Evolutionary conservation across 306 rosid genomes (phyloP).

Genomic region (Citrullus colocynthis): DNA sequence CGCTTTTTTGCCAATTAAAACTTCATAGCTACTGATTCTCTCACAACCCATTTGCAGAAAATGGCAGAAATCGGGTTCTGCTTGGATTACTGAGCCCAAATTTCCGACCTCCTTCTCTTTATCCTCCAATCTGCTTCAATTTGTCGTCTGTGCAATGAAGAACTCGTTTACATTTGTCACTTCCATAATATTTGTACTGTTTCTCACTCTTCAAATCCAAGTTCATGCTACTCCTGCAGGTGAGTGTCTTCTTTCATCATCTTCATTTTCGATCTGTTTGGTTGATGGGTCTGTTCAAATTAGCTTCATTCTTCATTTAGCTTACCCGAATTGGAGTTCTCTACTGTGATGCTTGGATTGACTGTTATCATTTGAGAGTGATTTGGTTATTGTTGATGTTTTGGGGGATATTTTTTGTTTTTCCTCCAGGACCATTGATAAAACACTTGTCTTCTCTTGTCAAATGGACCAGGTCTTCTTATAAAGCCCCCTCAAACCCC

Average conservation of each 20-base stretch:
- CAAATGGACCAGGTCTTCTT: slow-evolving; percentile 76
- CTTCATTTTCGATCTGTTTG: slow-evolving; percentile 15
- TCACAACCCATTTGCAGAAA: background rate
- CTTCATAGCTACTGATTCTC: background rate
- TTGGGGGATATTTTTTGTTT: slow-evolving; percentile 1
- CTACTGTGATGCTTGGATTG: background rate
- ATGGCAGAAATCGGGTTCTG: background rate
- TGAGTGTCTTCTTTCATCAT: slow-evolving; percentile 10
- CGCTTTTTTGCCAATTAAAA: background rate
- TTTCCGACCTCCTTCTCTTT: background rate
- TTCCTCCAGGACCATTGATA: slow-evolving; percentile 62
- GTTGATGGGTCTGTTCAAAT: slow-evolving; percentile 23
- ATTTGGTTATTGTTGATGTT: background rate
- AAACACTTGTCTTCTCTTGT: slow-evolving; percentile 61
- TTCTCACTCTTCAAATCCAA: slow-evolving; percentile 20
- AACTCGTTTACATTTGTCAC: slow-evolving; percentile 25
- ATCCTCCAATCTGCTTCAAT: background rate
- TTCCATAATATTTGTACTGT: slow-evolving; percentile 22
- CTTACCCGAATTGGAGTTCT: background rate
- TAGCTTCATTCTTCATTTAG: slow-evolving; percentile 2
- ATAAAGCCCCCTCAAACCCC: slow-evolving; percentile 48
- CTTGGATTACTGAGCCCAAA: background rate
- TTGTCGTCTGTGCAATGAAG: slow-evolving; percentile 32
- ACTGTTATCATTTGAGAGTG: background rate
- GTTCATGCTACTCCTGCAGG: slow-evolving; percentile 88